Evolutionary conservation across 192 early-diverging fungal species (phyloP), one percentile per base, ranked within the genome.

Genomic region (Rhizoclosmatium sp.): DNA sequence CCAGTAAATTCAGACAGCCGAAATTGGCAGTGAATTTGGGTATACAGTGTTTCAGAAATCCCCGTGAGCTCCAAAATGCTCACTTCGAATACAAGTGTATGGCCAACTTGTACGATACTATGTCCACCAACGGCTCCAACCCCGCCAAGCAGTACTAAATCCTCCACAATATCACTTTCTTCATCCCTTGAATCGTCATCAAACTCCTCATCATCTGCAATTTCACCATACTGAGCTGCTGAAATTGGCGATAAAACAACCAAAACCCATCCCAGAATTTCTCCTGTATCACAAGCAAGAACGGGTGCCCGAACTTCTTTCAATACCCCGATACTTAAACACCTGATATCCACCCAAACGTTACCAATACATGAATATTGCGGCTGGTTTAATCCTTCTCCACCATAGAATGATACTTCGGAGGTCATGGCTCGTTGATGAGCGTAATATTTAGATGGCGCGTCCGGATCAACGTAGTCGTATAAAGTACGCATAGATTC

Each of bases 21-120:
- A 82, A 93, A 94, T 70, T 94, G 93, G 40, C 87, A 85, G 73
- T 94, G 93, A 41, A 94, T 87, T 65, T 94, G 88, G 16, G 86
- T 89, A 79, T 82, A 93, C 75, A 89, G 83, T 21, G 82, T 67
- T 76, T 92, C 92, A 40, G 76, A 83, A 31, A 94, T 71, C 1
- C 92, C 92, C 5, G 80, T 85, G 3, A 93, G 65, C 31, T 91
- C 86, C 0, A 91, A 47, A 2, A 94, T 71, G 2, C 84, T 87
- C 5, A 94, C 78, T 79, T 93, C 92, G 76, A 93, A 93, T 16
- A 92, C 56, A 1, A 92, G 59, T 10, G 83, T 76, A 42, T 86
- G 79, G 14, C 89, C 91, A 31, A 86, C 80, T 40, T 78, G 73
- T 9, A 93, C 78, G 14, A 16, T 59, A 7, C 47, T 39, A 65